Conservation (phyloP, 164 flowering plant genomes). For the Paratinospora sagittata region DNA sequence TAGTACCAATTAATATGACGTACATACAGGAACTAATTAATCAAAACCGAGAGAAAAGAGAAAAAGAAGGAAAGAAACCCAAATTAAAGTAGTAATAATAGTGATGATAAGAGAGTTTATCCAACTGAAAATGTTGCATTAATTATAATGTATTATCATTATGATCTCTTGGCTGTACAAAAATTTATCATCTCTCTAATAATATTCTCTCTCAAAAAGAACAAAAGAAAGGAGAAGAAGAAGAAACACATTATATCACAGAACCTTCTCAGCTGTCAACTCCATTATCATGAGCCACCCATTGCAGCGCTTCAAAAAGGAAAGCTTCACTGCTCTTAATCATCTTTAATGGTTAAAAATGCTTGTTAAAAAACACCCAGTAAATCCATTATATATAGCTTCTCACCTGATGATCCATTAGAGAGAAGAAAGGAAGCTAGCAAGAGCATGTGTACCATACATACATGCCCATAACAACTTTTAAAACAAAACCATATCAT, state of each 20-base stretch:
- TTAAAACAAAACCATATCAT: neutral
- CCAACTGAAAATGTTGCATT: conserved; percentile 3
- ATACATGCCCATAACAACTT: neutral
- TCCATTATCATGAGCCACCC: neutral
- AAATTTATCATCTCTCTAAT: neutral
- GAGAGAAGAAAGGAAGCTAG: too few species aligned
- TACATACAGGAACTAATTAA: neutral
- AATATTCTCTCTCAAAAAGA: neutral
- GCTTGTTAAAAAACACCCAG: neutral
- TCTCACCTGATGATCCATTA: too few species aligned
- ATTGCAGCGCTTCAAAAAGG: conserved; percentile 6
- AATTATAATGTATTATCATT: neutral
- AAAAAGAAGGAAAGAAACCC: neutral
- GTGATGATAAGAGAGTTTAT: neutral
- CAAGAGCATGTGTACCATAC: neutral
- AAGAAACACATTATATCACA: neutral
- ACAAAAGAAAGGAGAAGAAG: neutral
- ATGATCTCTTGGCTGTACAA: conserved; percentile 12
- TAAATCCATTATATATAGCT: too few species aligned
- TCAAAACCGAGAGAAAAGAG: neutral
- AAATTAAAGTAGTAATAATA: neutral
- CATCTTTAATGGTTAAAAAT: neutral
- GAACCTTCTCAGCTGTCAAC: neutral
- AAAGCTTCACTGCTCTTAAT: neutral
- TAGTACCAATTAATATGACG: neutral